Evolutionary conservation across 2,329 filamentous ascomycete species (phyloP).

Genomic region (Cladosporium sp.): DNA sequence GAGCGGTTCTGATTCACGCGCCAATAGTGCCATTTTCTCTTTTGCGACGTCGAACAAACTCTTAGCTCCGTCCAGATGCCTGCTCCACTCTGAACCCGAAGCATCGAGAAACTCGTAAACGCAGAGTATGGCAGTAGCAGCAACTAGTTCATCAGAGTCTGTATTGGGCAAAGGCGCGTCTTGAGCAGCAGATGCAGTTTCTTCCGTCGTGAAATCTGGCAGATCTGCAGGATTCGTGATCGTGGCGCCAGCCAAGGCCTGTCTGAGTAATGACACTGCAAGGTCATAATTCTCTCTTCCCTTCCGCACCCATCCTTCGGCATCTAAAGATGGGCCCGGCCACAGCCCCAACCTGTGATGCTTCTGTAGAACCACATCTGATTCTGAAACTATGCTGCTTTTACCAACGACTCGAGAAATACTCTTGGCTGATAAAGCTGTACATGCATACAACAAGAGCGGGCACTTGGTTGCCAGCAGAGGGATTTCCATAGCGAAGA

Average conservation of each 20-base stretch:
- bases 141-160: slow-evolving; percentile 57
- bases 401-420: slow-evolving; percentile 50
- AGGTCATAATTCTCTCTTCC: slow-evolving; percentile 57
- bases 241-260: slow-evolving; percentile 28
- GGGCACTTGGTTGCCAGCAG: slow-evolving; percentile 50
- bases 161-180: slow-evolving; percentile 31
- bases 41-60: slow-evolving; percentile 56
- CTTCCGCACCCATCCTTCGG: slow-evolving; percentile 51
- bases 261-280: slow-evolving; percentile 31
- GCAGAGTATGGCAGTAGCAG: slow-evolving; percentile 63
- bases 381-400: slow-evolving; percentile 46
- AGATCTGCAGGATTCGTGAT: slow-evolving; percentile 23
- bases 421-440: slow-evolving; percentile 60
- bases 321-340: slow-evolving; percentile 35
- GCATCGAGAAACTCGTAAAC: slow-evolving; percentile 66
- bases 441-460: slow-evolving; percentile 51
- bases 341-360: slow-evolving; percentile 50
- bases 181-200: slow-evolving; percentile 20
- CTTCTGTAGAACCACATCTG: slow-evolving; percentile 24
- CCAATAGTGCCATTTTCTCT: slow-evolving; percentile 44
- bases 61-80: slow-evolving; percentile 63
- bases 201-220: slow-evolving; percentile 22
- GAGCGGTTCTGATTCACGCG: slow-evolving; percentile 38
- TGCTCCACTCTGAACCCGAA: slow-evolving; percentile 58
- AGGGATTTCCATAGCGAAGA: slow-evolving; percentile 58